Conservation (phyloP, 1,139 yeast genomes). For the Suhomyces chickasaworum region DNA sequence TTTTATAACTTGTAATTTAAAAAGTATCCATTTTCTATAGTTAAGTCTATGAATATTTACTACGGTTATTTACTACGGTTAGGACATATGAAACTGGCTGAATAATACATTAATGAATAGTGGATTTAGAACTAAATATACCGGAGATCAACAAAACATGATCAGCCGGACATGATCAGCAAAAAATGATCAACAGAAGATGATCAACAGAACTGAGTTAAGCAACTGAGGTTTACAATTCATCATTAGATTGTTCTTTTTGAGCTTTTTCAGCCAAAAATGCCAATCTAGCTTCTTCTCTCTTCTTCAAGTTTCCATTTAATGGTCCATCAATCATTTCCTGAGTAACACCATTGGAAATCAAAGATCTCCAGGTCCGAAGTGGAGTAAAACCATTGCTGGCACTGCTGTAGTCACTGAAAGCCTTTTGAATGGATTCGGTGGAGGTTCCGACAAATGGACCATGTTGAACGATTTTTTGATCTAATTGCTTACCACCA, state of each 20-base stretch:
- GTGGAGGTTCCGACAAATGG: constrained; percentile 78
- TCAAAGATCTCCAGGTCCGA: constrained; percentile 66
- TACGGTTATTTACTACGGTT: too few relatives aligned
- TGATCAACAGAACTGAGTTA: not conserved
- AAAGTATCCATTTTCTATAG: too few relatives aligned
- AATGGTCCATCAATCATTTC: constrained; percentile 46
- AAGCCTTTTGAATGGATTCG: constrained; percentile 60
- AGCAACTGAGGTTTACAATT: not conserved
- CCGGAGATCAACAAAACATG: too few relatives aligned
- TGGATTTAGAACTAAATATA: too few relatives aligned
- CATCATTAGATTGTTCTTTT: constrained; percentile 4
- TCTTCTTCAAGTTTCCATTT: constrained; percentile 35
- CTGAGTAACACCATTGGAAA: constrained; percentile 59
- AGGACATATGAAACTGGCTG: too few relatives aligned
- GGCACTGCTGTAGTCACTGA: constrained; percentile 67
- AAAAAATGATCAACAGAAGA: too few relatives aligned
- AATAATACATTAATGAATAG: too few relatives aligned
- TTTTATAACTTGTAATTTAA: too few relatives aligned
- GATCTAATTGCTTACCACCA: constrained; percentile 79
- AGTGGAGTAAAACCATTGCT: constrained; percentile 76
- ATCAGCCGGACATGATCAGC: too few relatives aligned
- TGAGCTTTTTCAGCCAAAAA: constrained; percentile 22
- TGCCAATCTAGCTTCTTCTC: constrained; percentile 33
- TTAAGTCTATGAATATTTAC: too few relatives aligned
- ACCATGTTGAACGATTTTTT: constrained; percentile 83